Evolutionary conservation across 495 filamentous ascomycete species (phyloP).

Genomic region (Rhypophila decipiens): DNA sequence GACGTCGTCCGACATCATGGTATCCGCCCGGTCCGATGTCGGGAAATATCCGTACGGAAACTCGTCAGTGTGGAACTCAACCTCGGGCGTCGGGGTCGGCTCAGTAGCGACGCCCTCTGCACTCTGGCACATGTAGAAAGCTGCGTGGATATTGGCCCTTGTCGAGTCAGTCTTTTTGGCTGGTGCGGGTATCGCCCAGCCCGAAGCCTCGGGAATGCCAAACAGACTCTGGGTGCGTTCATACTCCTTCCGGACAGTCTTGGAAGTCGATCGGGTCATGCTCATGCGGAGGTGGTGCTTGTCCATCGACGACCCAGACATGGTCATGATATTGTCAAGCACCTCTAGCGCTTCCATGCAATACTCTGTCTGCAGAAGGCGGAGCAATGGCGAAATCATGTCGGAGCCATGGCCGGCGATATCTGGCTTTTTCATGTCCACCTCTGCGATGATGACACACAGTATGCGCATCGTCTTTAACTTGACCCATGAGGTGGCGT

Average conservation of each 20-base stretch:
- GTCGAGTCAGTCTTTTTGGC: constrained; percentile 80
- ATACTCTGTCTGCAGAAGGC: constrained; percentile 86
- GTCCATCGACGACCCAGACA: constrained; percentile 89
- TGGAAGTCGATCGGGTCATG: constrained; percentile 78
- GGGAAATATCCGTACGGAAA: constrained; percentile 77
- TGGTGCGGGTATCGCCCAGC: constrained; percentile 94
- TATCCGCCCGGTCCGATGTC: constrained; percentile 60
- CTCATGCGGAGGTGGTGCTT: constrained; percentile 93
- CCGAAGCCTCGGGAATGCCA: constrained; percentile 90
- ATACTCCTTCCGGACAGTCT: constrained; percentile 84
- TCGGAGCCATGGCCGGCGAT: constrained; percentile 90
- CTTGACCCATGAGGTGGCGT: constrained; percentile 82
- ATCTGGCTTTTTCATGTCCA: constrained; percentile 89
- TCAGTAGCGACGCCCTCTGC: constrained; percentile 51
- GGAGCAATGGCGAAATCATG: constrained; percentile 85
- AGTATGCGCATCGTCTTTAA: constrained; percentile 86
- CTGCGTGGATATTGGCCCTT: constrained; percentile 87
- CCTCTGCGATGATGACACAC: constrained; percentile 75
- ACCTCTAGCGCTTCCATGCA: constrained; percentile 87
- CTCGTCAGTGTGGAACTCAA: constrained; percentile 89
- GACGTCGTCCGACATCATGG: constrained; percentile 85
- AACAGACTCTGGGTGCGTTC: constrained; percentile 91
- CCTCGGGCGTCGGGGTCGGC: constrained; percentile 68
- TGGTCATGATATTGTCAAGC: constrained; percentile 88
- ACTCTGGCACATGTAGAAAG: constrained; percentile 79